Evolutionary conservation across 2,329 filamentous ascomycete species (phyloP).

Genomic region (Fusarium nurragi): DNA sequence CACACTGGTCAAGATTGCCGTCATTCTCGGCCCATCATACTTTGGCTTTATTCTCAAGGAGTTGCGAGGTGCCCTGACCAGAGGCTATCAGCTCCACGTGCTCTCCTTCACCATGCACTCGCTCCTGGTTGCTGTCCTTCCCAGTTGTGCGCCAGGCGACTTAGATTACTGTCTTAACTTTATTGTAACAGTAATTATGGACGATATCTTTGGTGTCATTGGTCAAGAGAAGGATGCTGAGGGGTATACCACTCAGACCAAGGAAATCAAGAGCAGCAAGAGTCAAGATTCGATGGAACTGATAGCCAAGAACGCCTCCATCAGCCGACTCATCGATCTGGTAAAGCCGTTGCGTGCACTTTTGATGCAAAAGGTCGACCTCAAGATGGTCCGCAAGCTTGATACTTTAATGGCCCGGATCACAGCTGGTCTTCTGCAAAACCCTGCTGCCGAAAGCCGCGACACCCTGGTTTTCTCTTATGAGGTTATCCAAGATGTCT

Average conservation of each 20-base stretch:
- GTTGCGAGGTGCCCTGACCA: conserved; percentile 80
- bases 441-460: conserved; percentile 78
- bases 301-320: conserved; percentile 82
- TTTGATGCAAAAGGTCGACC: conserved; percentile 83
- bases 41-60: conserved; percentile 96
- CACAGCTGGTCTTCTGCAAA: conserved; percentile 82
- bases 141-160: conserved; percentile 80
- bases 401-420: conserved; percentile 88
- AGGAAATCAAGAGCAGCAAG: conserved; percentile 97
- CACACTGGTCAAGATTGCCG: conserved; percentile 84
- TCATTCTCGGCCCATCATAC: conserved; percentile 81
- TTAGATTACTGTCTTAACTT: conserved; percentile 86
- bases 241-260: conserved; percentile 94
- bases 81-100: conserved; percentile 93
- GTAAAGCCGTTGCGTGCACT: conserved; percentile 81
- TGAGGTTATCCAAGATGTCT: conserved; percentile 88
- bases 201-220: conserved; percentile 92
- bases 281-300: conserved; percentile 98
- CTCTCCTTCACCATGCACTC: conserved; percentile 95
- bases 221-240: conserved; percentile 98
- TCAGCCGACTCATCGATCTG: conserved; percentile 77
- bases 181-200: conserved; percentile 89
- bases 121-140: conserved; percentile 79
- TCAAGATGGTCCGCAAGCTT: conserved; percentile 86
- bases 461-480: conserved; percentile 95